A percentile compares a stretch with the other conserved stretches of the same genome.
Evolutionary conservation across 1,284 basidiomycete genomes (phyloP).

Genomic region (Prillingera fragicola): DNA sequence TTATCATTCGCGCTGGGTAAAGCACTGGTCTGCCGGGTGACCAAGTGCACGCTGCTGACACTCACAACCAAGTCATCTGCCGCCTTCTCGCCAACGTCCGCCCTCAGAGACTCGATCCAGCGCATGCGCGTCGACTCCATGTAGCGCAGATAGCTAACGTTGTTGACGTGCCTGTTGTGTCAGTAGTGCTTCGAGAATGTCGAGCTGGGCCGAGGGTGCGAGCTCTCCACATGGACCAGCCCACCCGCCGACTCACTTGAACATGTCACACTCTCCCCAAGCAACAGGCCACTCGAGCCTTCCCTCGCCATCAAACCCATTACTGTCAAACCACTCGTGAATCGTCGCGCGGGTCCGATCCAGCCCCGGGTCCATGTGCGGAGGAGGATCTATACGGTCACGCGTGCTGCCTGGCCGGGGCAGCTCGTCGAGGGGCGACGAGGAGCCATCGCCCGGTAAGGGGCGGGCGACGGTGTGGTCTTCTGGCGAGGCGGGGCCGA

Average conservation of each 20-base stretch:
- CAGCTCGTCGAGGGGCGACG: background rate
- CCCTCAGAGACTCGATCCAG: constrained; percentile 29
- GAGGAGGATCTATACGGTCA: constrained; percentile 5
- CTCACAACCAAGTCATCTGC: constrained; percentile 10
- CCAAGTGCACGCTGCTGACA: background rate
- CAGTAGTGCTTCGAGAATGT: background rate
- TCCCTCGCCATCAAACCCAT: constrained; percentile 34
- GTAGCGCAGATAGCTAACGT: constrained; percentile 42
- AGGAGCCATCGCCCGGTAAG: constrained; percentile 5
- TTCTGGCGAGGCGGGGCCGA: constrained; percentile 36
- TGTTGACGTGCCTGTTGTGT: constrained; percentile 43
- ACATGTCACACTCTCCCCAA: constrained; percentile 47
- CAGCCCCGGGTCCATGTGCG: constrained; percentile 9
- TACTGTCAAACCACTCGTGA: constrained; percentile 19
- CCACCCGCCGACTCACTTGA: constrained; percentile 29
- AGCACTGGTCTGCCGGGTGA: background rate
- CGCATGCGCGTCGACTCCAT: constrained; percentile 40
- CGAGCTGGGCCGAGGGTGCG: background rate
- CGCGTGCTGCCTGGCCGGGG: constrained; percentile 2
- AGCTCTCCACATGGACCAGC: background rate
- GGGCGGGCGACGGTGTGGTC: constrained; percentile 32
- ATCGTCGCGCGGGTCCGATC: constrained; percentile 16
- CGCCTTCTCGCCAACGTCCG: constrained; percentile 23
- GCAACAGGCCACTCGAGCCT: constrained; percentile 42
- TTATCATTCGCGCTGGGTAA: background rate